Conservation (phyloP, 768 basidiomycete species). For the Termitomyces eurrhizus region DNA sequence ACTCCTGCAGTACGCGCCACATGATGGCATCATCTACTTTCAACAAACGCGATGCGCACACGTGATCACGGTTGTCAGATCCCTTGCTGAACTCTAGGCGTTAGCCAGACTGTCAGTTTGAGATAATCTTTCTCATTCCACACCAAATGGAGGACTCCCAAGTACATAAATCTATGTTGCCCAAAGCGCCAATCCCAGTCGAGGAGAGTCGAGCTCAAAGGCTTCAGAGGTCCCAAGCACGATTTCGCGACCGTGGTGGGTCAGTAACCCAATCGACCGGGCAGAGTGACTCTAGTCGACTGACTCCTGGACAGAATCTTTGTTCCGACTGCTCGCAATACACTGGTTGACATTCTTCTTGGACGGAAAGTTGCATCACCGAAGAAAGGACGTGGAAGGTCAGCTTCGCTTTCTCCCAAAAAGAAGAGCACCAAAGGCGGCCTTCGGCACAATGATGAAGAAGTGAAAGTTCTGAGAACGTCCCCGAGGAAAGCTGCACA, state of each 20-base stretch:
- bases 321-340: conserved; percentile 18
- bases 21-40: neutral
- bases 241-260: conserved; percentile 70
- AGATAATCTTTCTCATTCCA: neutral
- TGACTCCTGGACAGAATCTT: conserved; percentile 13
- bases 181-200: conserved; percentile 22
- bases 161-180: neutral
- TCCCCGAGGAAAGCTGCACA: conserved; percentile 14
- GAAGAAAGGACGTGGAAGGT: conserved; percentile 25
- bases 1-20: neutral
- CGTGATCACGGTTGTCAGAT: neutral
- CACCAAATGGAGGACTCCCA: conserved; percentile 5
- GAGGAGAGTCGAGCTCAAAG: conserved; percentile 62
- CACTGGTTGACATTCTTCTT: conserved; percentile 19
- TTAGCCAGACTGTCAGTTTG: no score
- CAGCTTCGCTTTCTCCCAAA: conserved; percentile 27
- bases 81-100: neutral
- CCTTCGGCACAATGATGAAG: neutral
- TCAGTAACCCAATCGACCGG: conserved; percentile 24
- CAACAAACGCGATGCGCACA: neutral
- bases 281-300: neutral
- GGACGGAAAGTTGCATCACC: conserved; percentile 37
- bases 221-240: conserved; percentile 56
- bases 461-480: conserved; percentile 5
- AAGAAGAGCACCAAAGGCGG: conserved; percentile 12